phyloP scores from a whole-genome alignment of 805 yeast genomes.

The Schwanniomyces yamadae region DNA sequence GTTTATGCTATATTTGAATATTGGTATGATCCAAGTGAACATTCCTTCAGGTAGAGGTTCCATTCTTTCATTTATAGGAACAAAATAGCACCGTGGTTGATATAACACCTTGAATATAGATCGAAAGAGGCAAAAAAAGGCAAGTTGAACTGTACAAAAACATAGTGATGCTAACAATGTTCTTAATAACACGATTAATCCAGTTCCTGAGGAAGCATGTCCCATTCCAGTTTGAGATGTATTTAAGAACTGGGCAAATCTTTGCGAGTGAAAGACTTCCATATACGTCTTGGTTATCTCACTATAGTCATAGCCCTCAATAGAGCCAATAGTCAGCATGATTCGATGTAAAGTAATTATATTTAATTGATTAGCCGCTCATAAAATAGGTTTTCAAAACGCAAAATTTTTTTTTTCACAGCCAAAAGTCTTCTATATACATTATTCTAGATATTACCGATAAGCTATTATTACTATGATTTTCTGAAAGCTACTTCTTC shows the following conservation, averaged over 20 bases:
- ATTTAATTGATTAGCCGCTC: constrained; percentile 1
- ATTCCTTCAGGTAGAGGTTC: constrained; percentile 40
- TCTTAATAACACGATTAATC: constrained; percentile 54
- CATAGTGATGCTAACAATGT: constrained; percentile 54
- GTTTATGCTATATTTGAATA: constrained; percentile 38
- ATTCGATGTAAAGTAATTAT: background rate
- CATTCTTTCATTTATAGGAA: constrained; percentile 39
- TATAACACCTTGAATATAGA: constrained; percentile 42
- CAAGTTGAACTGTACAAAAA: constrained; percentile 53
- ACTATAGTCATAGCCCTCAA: constrained; percentile 20
- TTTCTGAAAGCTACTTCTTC: constrained; percentile 56
- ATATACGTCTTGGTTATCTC: constrained; percentile 28
- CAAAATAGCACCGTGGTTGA: constrained; percentile 52
- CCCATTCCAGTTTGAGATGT: constrained; percentile 60
- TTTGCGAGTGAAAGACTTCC: constrained; percentile 26
- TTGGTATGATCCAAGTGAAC: constrained; percentile 57
- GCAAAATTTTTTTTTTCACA: constrained; percentile 1
- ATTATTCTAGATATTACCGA: background rate
- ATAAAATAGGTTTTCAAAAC: too few species aligned
- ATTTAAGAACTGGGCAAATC: constrained; percentile 42
- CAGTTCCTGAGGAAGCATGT: constrained; percentile 56
- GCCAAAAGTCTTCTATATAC: background rate
- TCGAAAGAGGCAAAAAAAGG: constrained; percentile 36
- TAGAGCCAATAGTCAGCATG: constrained; percentile 20
- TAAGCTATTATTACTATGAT: background rate